Base-by-base conservation (phyloP, 805 yeast genomes). In the Hanseniaspora meyeri region DNA sequence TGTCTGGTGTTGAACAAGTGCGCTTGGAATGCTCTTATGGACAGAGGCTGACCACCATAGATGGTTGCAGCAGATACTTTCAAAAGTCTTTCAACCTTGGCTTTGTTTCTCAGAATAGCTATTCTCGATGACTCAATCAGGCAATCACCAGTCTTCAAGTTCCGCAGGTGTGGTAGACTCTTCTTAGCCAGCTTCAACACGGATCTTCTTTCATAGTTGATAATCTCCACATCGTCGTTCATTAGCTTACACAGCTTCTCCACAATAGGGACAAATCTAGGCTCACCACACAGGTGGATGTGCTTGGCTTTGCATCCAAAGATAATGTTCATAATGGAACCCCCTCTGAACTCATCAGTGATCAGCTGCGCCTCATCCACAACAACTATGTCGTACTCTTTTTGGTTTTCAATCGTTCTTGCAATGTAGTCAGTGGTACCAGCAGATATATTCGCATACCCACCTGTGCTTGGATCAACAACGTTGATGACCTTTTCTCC, bases 281-380 rank as follows among this genome's bases (percentile, higher is more conserved):
- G 85, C 66, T 93, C 99, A 40, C 99, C 99, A 71, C 99, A 93
- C 7, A 91, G 65, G 71, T 93, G 97, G 1, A 93, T 73, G 60
- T 88, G 95, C 56, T 80, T 80, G 4, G 97, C 95, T 58, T 78
- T 78, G 0, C 82, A 93, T 4, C 97, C 97, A 37, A 93, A 71
- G 1, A 93, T 71, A 0, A 95, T 97, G 62, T 81, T 81, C 0
- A 97, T 85, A 97, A 98, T 93, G 0, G 96, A 95, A 72, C 86
- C 81, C 0, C 99, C 99, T 60, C 99, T 71, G 17, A 71, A 71
- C 8, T 72, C 72, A 64, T 90, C 96, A 1, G 79, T 81, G 62
- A 93, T 81, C 97, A 93, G 89, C 68, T 93, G 98, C 61, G 93
- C 91, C 67, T 93, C 98, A 72, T 93, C 98, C 31, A 93, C 77